phyloP scores from a whole-genome alignment of 2,329 filamentous ascomycete genomes.

The Cercospora zeae-maydis region DNA sequence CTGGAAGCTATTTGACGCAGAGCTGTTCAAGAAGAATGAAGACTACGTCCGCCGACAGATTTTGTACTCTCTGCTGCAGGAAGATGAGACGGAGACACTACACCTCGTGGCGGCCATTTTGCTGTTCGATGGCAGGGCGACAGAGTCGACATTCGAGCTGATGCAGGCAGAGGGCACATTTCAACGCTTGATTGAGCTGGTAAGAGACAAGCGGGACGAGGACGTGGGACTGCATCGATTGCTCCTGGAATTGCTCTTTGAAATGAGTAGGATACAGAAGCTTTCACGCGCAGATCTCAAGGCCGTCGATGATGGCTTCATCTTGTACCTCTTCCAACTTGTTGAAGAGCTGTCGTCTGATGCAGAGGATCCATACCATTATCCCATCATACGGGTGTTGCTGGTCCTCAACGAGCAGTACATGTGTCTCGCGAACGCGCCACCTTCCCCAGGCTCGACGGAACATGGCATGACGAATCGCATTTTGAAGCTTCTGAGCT shows the following conservation, averaged over 20 bases:
- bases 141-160: slow-evolving; percentile 75
- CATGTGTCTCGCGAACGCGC: slow-evolving; percentile 64
- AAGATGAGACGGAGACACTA: slow-evolving; percentile 76
- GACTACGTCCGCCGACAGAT: slow-evolving; percentile 92
- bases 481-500: slow-evolving; percentile 84
- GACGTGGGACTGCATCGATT: slow-evolving; percentile 62
- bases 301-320: slow-evolving; percentile 69
- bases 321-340: slow-evolving; percentile 77
- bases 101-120: slow-evolving; percentile 81
- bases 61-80: slow-evolving; percentile 80
- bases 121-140: slow-evolving; percentile 76
- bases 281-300: slow-evolving; percentile 72
- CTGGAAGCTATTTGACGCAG: slow-evolving; percentile 71
- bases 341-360: slow-evolving; percentile 87
- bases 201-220: slow-evolving; percentile 57
- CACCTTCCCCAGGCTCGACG: slow-evolving; percentile 48
- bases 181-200: slow-evolving; percentile 74
- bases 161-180: slow-evolving; percentile 89
- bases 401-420: slow-evolving; percentile 97
- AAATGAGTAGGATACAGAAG: slow-evolving; percentile 90
- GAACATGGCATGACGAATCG: slow-evolving; percentile 68
- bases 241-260: slow-evolving; percentile 85
- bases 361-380: slow-evolving; percentile 88
- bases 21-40: slow-evolving; percentile 68
- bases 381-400: slow-evolving; percentile 89